phyloP scores from a whole-genome alignment of 495 filamentous ascomycete genomes.

The Trypethelium eluteriae region DNA sequence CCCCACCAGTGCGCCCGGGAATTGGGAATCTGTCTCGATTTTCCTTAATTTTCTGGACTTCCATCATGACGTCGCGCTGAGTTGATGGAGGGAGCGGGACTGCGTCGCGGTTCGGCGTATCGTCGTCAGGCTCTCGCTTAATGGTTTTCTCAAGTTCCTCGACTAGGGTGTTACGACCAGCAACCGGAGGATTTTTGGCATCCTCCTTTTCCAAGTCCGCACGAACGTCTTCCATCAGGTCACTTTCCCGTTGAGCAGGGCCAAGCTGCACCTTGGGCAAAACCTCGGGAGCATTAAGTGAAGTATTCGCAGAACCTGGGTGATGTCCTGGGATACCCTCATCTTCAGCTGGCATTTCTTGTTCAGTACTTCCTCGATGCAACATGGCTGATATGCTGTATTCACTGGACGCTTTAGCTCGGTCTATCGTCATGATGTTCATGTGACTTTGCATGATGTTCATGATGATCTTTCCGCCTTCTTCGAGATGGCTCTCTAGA shows the following conservation, averaged over 20 bases:
- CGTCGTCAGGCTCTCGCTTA: slow-evolving; percentile 82
- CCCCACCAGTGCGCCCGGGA: slow-evolving; percentile 67
- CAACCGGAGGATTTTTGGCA: slow-evolving; percentile 54
- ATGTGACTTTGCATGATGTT: slow-evolving; percentile 67
- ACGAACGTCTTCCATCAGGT: slow-evolving; percentile 70
- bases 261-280: slow-evolving; percentile 64
- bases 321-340: slow-evolving; percentile 92
- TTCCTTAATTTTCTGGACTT: slow-evolving; percentile 90
- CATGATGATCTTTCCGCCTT: slow-evolving; percentile 68
- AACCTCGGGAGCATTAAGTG: slow-evolving; percentile 52
- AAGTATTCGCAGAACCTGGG: slow-evolving; percentile 71
- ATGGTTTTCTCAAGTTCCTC: slow-evolving; percentile 77
- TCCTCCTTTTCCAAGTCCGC: slow-evolving; percentile 79
- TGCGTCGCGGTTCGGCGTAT: slow-evolving; percentile 59
- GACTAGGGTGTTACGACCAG: slow-evolving; percentile 57
- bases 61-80: slow-evolving; percentile 82
- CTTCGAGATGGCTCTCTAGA: slow-evolving; percentile 70
- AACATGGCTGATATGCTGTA: slow-evolving; percentile 75
- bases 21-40: slow-evolving; percentile 84
- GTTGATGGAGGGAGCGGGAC: slow-evolving; percentile 79
- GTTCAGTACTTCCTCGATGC: slow-evolving; percentile 51
- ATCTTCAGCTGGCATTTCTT: slow-evolving; percentile 66
- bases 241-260: slow-evolving; percentile 67
- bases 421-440: slow-evolving; percentile 63
- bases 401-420: slow-evolving; percentile 60